Conservation (phyloP, 1,139 yeast genomes). For the Arxiozyma heterogenica region DNA sequence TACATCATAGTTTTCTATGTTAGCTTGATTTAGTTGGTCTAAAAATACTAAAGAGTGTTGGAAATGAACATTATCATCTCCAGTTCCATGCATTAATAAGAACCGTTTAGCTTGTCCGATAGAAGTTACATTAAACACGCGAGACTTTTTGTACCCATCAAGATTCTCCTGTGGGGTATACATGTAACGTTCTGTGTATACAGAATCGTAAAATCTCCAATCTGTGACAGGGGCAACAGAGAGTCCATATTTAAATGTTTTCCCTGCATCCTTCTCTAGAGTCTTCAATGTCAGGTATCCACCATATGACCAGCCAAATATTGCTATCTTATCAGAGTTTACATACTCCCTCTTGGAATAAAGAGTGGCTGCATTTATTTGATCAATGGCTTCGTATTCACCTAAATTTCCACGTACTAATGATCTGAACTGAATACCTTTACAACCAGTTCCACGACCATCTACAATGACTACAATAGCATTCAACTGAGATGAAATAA, state of each 20-base stretch:
- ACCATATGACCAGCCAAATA: constrained; percentile 85
- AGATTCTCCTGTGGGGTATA: constrained; percentile 56
- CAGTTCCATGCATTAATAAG: constrained; percentile 68
- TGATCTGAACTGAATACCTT: constrained; percentile 50
- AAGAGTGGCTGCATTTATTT: constrained; percentile 54
- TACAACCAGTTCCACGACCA: constrained; percentile 76
- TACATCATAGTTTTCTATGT: constrained; percentile 61
- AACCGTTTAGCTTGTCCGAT: constrained; percentile 47
- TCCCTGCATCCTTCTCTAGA: constrained; percentile 53
- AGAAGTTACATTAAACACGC: constrained; percentile 42
- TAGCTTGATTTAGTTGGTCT: constrained; percentile 49
- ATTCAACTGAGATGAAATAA: constrained; percentile 57
- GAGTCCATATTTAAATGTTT: constrained; percentile 58
- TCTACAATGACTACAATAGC: constrained; percentile 74
- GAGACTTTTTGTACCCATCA: constrained; percentile 45
- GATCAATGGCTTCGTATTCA: constrained; percentile 59
- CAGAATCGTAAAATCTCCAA: constrained; percentile 67
- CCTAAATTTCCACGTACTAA: constrained; percentile 60
- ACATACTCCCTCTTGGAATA: constrained; percentile 51
- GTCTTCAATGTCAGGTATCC: constrained; percentile 71
- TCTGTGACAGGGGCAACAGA: constrained; percentile 77
- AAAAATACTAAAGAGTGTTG: constrained; percentile 60
- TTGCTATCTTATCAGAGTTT: constrained; percentile 50
- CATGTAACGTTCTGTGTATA: constrained; percentile 74
- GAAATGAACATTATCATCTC: constrained; percentile 76